A percentile compares a stretch with the other conserved stretches of the same genome.
Conservation (phyloP, 2,329 filamentous ascomycete genomes). For the Nothophoma quercina region DNA sequence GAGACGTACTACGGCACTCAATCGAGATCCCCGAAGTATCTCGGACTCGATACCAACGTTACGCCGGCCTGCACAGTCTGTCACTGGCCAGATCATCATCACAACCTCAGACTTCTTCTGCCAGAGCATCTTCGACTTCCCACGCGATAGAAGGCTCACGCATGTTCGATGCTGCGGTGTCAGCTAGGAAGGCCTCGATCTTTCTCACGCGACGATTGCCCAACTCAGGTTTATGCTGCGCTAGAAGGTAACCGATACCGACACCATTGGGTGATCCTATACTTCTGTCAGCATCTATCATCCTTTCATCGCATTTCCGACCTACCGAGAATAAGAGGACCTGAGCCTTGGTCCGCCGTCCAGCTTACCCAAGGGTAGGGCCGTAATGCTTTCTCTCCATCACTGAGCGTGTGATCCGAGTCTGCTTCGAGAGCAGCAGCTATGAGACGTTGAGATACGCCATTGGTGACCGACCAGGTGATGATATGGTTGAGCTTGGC, state of each 20-base stretch:
- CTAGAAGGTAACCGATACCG: conserved; percentile 10
- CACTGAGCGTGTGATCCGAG: not conserved
- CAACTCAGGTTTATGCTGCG: conserved; percentile 12
- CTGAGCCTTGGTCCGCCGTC: not conserved
- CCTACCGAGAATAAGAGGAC: conserved; percentile 4
- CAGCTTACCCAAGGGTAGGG: conserved; percentile 5
- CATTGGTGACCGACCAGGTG: conserved; percentile 9
- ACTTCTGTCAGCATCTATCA: not conserved
- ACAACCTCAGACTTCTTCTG: not conserved
- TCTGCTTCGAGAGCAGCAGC: conserved; percentile 5
- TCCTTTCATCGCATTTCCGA: too few species aligned
- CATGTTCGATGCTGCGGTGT: conserved; percentile 5
- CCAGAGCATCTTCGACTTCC: conserved; percentile 2
- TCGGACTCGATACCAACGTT: too few species aligned
- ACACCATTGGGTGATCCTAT: conserved; percentile 13
- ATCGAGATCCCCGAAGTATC: too few species aligned
- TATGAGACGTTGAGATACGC: not conserved
- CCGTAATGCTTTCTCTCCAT: conserved; percentile 3
- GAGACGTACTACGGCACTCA: too few species aligned
- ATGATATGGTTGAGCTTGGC: conserved; percentile 11
- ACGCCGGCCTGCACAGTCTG: too few species aligned
- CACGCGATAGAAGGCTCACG: conserved; percentile 6
- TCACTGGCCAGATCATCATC: too few species aligned
- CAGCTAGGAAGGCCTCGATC: conserved; percentile 7
- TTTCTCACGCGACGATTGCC: conserved; percentile 5